phyloP scores from a whole-genome alignment of 768 basidiomycete species.

The Cystobasidium onofrii region DNA sequence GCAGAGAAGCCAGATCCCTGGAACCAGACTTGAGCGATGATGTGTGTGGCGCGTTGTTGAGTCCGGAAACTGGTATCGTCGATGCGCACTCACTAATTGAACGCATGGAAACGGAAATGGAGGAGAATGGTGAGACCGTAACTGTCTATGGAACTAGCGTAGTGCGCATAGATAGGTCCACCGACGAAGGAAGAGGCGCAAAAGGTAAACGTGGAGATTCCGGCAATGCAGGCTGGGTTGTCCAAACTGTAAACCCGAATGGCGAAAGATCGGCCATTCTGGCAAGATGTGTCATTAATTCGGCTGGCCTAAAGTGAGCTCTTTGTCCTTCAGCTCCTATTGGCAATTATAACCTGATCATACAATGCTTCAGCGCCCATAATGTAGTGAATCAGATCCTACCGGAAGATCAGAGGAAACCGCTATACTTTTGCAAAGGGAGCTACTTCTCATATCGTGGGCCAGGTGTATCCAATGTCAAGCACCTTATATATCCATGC shows the following conservation, averaged over 20 bases:
- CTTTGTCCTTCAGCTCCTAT: too few species aligned
- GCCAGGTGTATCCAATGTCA: constrained; percentile 60
- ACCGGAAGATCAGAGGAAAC: constrained; percentile 23
- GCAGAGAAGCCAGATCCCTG: constrained; percentile 59
- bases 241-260: constrained; percentile 61
- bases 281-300: constrained; percentile 69
- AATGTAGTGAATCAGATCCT: constrained; percentile 40
- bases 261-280: constrained; percentile 57
- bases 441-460: constrained; percentile 84
- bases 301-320: constrained; percentile 57
- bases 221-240: constrained; percentile 70
- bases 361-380: constrained; percentile 36
- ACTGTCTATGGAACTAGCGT: constrained; percentile 71
- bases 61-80: constrained; percentile 79
- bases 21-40: constrained; percentile 73
- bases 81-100: constrained; percentile 78
- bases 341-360: too few species aligned
- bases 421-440: constrained; percentile 68
- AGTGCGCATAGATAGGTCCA: constrained; percentile 64
- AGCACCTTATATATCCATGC: constrained; percentile 82
- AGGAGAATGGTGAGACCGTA: constrained; percentile 59
- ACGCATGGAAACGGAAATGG: constrained; percentile 67
- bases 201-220: constrained; percentile 42
- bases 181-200: constrained; percentile 36
- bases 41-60: constrained; percentile 67